Percentiles rank a stretch among this genome's conserved stretches.
These are phyloP conservation scores for Fusarium citri DNA, from an alignment of 2,329 filamentous ascomycete genomes.

Conservation along the genomic window DNA sequence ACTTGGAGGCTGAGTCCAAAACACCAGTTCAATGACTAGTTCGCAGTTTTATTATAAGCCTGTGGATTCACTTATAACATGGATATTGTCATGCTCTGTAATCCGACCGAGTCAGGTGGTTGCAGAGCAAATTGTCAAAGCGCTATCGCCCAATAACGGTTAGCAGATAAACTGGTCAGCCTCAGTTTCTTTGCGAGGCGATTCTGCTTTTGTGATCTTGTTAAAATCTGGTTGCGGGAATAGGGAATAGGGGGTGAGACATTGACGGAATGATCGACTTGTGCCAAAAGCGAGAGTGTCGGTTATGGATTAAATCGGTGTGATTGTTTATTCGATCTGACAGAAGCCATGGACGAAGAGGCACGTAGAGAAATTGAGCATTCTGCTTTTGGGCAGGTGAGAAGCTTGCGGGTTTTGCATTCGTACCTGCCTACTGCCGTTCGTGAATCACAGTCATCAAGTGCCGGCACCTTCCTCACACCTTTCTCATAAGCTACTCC, in stretches of 20 bases:
- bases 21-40: neutral
- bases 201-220: neutral
- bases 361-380: neutral
- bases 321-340: neutral
- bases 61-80: neutral
- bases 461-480: neutral
- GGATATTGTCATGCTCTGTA: too few relatives aligned
- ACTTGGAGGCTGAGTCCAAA: neutral
- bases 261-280: neutral
- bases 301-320: neutral
- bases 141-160: neutral
- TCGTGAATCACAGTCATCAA: neutral
- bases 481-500: neutral
- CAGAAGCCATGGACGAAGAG: neutral
- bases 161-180: constrained; percentile 1
- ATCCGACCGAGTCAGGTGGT: constrained; percentile 5
- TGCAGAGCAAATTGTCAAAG: neutral
- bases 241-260: neutral
- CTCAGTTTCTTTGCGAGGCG: neutral
- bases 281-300: neutral
- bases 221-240: neutral
- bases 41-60: neutral
- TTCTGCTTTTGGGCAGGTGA: neutral
- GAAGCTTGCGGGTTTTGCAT: neutral
- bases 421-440: neutral